These are phyloP conservation scores for Zizania latifolia DNA, from an alignment of 176 grass and related monocot species.

Conservation along the genomic window DNA sequence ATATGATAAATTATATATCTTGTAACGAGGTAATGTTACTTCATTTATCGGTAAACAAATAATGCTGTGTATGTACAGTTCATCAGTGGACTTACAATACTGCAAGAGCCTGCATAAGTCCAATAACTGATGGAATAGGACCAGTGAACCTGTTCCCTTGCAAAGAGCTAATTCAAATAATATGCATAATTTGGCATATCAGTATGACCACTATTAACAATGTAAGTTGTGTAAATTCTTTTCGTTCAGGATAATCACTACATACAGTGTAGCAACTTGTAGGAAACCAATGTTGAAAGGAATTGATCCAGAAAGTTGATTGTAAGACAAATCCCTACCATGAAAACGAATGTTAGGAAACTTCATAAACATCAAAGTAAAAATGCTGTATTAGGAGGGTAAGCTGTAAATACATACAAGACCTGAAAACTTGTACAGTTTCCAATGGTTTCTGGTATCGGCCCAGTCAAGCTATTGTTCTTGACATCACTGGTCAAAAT, in stretches of 20 bases:
- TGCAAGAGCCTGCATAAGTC: slow-evolving; percentile 95
- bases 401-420: slow-evolving; percentile 63
- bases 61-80: neutral
- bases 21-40: neutral
- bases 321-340: slow-evolving; percentile 95
- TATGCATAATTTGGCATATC: neutral
- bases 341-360: slow-evolving; percentile 16
- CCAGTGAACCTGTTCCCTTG: slow-evolving; percentile 90
- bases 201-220: neutral
- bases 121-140: slow-evolving; percentile 88
- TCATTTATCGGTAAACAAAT: neutral
- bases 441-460: slow-evolving; percentile 75
- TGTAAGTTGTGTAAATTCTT: neutral
- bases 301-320: slow-evolving; percentile 71
- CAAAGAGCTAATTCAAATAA: slow-evolving; percentile 58
- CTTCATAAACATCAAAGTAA: neutral
- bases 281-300: slow-evolving; percentile 98
- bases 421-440: slow-evolving; percentile 99
- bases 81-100: slow-evolving; percentile 60
- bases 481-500: slow-evolving; percentile 67
- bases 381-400: neutral
- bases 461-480: slow-evolving; percentile 89
- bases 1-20: neutral
- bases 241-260: neutral
- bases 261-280: slow-evolving; percentile 97